Base-by-base conservation (phyloP, 129 eudicot species). In the Centrapalus pauciflorus region DNA sequence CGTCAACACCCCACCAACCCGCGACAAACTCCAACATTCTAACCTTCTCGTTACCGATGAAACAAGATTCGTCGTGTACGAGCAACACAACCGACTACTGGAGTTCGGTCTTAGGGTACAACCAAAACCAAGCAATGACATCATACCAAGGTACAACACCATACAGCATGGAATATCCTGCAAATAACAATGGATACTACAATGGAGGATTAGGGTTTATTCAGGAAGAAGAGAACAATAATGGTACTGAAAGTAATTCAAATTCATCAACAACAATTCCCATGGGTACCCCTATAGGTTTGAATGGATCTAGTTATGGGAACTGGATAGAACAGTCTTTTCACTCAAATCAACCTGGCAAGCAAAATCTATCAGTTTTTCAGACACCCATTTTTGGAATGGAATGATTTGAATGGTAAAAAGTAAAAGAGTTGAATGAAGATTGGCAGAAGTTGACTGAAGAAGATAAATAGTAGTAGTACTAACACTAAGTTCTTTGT, bases 321-420 rank as follows among this genome's bases (percentile, higher is more conserved):
- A 81, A 72, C 52, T 86, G 91, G 95, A 58, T 77, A 41, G 76
- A 79, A 64, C 82, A 79, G 62, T 55, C 82, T 34, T 67, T 61
- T 63, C 73, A 83, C 63, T 67, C 90, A 45, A 77, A 76, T 52
- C 88, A 83, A 67, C 57, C 79, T 61, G 83, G 70, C 61, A 86
- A 84, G 64, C 64, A 79, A 12, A 83, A 72, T 73, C 72, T 79
- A 37, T 77, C 97, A 35, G 82, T 75, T 48, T 75, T 79, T 52
- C 95, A 84, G 80, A 80, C 91, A 33, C 86, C 95, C 24, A 90
- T 90, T 41, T 90, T 79, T 70, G 95, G 97, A 59, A 84, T 90
- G 77, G 97, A 90, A 82, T 90, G 88, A 90, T 70, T 50, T 57
- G 55, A 21, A 62, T n/a, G 40, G 13, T n/a, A 52, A 70, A 54